Conservation (phyloP, 2,329 filamentous ascomycete species). For the Alternaria incomplexa region DNA sequence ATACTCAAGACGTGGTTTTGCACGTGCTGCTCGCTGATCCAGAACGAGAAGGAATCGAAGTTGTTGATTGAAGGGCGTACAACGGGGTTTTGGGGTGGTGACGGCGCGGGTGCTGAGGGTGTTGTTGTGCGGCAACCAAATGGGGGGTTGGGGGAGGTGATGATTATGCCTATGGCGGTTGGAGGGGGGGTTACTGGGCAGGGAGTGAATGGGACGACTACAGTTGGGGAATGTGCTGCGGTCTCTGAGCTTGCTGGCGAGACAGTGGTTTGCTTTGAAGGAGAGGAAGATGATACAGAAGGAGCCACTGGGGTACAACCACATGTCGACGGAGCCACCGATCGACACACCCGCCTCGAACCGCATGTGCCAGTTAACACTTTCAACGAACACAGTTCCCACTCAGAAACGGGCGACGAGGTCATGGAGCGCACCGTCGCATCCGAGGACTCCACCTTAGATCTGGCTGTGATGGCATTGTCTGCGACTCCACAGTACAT, state of each 20-base stretch:
- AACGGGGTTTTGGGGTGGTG: not conserved
- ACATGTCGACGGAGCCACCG: not conserved
- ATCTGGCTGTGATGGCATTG: not conserved
- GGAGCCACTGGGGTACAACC: not conserved
- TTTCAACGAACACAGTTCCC: not conserved
- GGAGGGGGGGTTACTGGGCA: not conserved
- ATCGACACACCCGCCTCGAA: not conserved
- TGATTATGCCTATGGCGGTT: not conserved
- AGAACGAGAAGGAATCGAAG: slow-evolving; percentile 1
- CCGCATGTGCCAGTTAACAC: not conserved
- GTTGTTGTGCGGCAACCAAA: not conserved
- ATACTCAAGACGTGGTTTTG: not conserved
- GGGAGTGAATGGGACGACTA: not conserved
- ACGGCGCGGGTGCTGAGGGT: not conserved
- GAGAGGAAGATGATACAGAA: not conserved
- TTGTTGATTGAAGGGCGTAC: not conserved
- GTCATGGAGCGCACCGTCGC: not conserved
- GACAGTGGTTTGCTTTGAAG: not conserved
- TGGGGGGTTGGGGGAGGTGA: not conserved
- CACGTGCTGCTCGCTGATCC: slow-evolving; percentile 1
- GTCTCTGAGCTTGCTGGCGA: not conserved
- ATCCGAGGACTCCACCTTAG: not conserved
- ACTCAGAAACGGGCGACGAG: not conserved
- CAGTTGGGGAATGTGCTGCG: not conserved
- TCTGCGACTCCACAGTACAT: not conserved